Base-by-base conservation (phyloP, 2,329 filamentous ascomycete species). In the Acephala macrosclerotiorum region DNA sequence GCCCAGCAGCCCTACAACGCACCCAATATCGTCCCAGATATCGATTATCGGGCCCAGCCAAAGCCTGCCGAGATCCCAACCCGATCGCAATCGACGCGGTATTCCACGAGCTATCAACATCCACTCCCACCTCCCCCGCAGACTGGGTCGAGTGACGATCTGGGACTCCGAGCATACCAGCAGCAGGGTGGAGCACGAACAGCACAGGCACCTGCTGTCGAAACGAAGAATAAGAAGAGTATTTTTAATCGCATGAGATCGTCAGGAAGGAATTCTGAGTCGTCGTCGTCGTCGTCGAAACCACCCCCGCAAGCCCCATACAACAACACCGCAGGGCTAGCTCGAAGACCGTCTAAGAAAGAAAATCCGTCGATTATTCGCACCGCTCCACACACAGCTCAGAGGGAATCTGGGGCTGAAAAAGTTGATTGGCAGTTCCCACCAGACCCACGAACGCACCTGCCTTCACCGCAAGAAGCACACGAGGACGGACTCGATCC, bases 301-400 rank as follows among this genome's bases (percentile, higher is more conserved):
- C 59, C 63, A 42, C 58, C 71, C 70, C 59, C 70, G 20, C 61
- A 68, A 38, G 36, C 66, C 29, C 45, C 68, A 16, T 84, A 85
- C 80, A 83, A 85, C 73, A 84, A 83, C 73, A 80, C 79, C 66
- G 70, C 77, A 57, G 81, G 82, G 59, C 77, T 88, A 57, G 80
- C 77, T 70, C 86, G 86, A 69, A 81, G 85, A 70, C 81, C 83
- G 36, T 89, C 87, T 53, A 88, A 79, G 82, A 86, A 73, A 78
- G 84, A 81, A 81, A 83, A 76, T 75, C 79, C 70, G 73, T 77
- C 71, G 71, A 58, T 61, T 11, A 67, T 83, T 69, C 80, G 80
- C 73, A 83, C 74, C 47, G 49, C 49, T 6, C 49, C 22, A 29
- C 49, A 53, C 49, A 4, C 45, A 42, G 77, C 79, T 69, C 79